Percentiles rank a stretch among this genome's conserved stretches.
phyloP scores from a whole-genome alignment of 2,329 filamentous ascomycete genomes.

The Rhytidhysteron rufulum region DNA sequence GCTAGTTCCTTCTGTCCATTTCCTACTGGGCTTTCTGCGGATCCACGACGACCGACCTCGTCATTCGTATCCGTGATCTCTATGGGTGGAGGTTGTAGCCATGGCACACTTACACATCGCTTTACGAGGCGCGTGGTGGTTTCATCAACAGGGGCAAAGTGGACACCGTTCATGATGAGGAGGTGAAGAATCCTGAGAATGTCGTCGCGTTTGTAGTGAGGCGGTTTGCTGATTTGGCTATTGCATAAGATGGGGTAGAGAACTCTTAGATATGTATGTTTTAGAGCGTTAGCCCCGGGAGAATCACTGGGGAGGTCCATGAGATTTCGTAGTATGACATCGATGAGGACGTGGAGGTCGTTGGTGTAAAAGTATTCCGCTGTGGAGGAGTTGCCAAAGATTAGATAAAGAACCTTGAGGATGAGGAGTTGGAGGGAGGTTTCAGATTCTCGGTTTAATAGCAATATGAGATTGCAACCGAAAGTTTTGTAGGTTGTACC shows the following conservation, averaged over 20 bases:
- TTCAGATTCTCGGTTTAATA: conserved; percentile 90
- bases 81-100: conserved; percentile 47
- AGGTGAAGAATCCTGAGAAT: conserved; percentile 72
- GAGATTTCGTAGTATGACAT: conserved; percentile 96
- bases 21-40: conserved; percentile 21
- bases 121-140: conserved; percentile 74
- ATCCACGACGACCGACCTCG: conserved; percentile 14
- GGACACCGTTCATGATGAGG: conserved; percentile 60
- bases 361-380: conserved; percentile 99
- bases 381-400: conserved; percentile 88
- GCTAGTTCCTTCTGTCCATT: conserved; percentile 36
- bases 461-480: conserved; percentile 92
- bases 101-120: conserved; percentile 68
- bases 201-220: conserved; percentile 88
- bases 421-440: conserved; percentile 95
- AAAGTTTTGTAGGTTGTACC: conserved; percentile 86
- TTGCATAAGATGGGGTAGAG: conserved; percentile 86
- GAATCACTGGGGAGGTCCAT: conserved; percentile 87
- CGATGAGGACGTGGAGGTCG: conserved; percentile 86
- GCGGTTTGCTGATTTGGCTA: conserved; percentile 81
- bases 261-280: conserved; percentile 93
- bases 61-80: conserved; percentile 6
- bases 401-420: conserved; percentile 87
- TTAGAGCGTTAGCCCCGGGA: conserved; percentile 50
- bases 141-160: conserved; percentile 77